These are phyloP conservation scores for Coleophoma cylindrospora DNA, from an alignment of 2,329 filamentous ascomycete species.

Conservation along the genomic window DNA sequence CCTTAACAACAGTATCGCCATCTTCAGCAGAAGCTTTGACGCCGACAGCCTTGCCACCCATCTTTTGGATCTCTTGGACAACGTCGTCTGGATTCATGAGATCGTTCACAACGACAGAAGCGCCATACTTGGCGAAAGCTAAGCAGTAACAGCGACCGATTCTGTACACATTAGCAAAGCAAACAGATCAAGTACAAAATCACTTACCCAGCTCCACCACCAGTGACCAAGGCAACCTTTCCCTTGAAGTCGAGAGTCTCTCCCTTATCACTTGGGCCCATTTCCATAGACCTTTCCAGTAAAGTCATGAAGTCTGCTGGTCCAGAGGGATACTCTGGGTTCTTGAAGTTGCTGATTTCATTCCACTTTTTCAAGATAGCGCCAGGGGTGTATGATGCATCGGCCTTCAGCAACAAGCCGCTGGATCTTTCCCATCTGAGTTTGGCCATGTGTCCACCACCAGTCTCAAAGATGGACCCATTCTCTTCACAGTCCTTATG, in stretches of 20 bases:
- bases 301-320: conserved; percentile 84
- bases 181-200: not conserved
- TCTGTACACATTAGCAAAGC: conserved; percentile 35
- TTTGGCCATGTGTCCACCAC: conserved; percentile 89
- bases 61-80: conserved; percentile 85
- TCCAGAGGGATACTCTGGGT: conserved; percentile 77
- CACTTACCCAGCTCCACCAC: conserved; percentile 71
- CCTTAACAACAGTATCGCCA: conserved; percentile 85
- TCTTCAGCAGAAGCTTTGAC: conserved; percentile 94
- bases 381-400: conserved; percentile 80
- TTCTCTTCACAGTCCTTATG: conserved; percentile 81
- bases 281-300: conserved; percentile 76
- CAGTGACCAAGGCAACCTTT: conserved; percentile 82
- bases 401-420: conserved; percentile 84
- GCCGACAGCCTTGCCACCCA: conserved; percentile 84
- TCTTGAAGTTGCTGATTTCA: conserved; percentile 79
- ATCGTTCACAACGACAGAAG: conserved; percentile 90
- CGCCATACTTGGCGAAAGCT: conserved; percentile 79
- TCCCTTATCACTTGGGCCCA: conserved; percentile 66
- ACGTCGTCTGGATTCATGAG: conserved; percentile 87
- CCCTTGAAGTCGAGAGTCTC: conserved; percentile 77
- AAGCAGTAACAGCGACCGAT: conserved; percentile 89
- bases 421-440: conserved; percentile 90
- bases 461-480: conserved; percentile 88
- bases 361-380: conserved; percentile 88